Evolutionary conservation across 2,329 filamentous ascomycete species (phyloP).

Genomic region (Talaromyces sp.): DNA sequence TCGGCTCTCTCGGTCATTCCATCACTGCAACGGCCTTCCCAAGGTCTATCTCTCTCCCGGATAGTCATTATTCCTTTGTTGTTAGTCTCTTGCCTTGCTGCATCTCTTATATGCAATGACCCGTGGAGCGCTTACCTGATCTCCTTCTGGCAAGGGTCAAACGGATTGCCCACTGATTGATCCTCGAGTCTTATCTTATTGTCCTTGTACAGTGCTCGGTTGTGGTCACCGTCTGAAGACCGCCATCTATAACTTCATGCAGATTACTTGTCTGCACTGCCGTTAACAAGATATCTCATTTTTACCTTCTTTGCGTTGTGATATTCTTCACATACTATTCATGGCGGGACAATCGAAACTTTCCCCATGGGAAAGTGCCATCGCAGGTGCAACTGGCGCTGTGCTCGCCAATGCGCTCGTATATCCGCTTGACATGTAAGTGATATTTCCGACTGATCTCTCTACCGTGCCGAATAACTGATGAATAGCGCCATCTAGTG

Average conservation of each 20-base stretch:
- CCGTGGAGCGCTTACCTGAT: background rate
- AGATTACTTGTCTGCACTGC: background rate
- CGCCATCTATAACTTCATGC: background rate
- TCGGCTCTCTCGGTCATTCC: slow-evolving; percentile 4
- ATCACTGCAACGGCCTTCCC: background rate
- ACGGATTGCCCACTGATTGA: background rate
- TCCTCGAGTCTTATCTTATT: slow-evolving; percentile 1
- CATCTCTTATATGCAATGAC: slow-evolving; percentile 7
- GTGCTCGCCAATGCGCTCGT: slow-evolving; percentile 93
- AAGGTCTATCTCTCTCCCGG: background rate
- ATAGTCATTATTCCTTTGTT: background rate
- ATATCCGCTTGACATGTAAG: slow-evolving; percentile 94
- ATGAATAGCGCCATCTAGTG: slow-evolving; percentile 51
- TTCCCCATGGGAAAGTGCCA: slow-evolving; percentile 87
- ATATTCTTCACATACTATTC: background rate
- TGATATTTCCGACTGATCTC: slow-evolving; percentile 20
- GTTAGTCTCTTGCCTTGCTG: background rate
- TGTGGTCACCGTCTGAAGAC: slow-evolving; percentile 2
- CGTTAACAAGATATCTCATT: background rate
- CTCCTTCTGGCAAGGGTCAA: background rate
- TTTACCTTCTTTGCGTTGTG: background rate
- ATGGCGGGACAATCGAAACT: slow-evolving; percentile 65
- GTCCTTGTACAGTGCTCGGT: background rate
- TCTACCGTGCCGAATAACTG: slow-evolving; percentile 19
- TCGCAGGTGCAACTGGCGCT: slow-evolving; percentile 87